Conservation (phyloP, 2,329 filamentous ascomycete species). For the Fusarium sp. region DNA sequence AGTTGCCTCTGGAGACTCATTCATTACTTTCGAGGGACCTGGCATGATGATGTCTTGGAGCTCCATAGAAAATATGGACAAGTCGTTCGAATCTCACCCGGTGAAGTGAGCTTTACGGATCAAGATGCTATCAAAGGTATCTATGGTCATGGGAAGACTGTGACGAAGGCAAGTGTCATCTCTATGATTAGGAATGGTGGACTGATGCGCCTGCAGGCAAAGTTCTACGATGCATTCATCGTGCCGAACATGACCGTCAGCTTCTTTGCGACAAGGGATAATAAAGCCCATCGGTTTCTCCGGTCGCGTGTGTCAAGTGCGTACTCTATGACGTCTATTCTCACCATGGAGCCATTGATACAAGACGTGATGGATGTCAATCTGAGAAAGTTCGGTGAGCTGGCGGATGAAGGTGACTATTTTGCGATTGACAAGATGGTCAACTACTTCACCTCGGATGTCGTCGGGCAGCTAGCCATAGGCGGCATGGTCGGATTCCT, state of each 20-base stretch:
- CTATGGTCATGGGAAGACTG: conserved; percentile 18
- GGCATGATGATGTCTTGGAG: conserved; percentile 15
- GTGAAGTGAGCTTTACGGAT: conserved; percentile 18
- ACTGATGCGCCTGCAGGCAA: neutral
- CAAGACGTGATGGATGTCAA: conserved; percentile 25
- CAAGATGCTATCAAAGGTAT: neutral
- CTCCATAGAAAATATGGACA: conserved; percentile 19
- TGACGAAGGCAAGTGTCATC: neutral
- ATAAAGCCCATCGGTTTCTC: conserved; percentile 17
- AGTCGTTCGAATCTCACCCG: conserved; percentile 21
- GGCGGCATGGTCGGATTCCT: conserved; percentile 28
- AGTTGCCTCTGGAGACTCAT: conserved; percentile 9
- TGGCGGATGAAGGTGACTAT: neutral
- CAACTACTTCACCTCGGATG: conserved; percentile 25
- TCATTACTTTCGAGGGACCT: conserved; percentile 21
- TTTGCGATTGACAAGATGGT: conserved; percentile 9
- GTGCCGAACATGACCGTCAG: conserved; percentile 25
- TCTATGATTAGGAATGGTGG: rapidly evolving
- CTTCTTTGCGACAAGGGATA: conserved; percentile 18
- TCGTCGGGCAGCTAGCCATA: conserved; percentile 15
- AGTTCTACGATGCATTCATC: conserved; percentile 21
- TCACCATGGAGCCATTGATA: conserved; percentile 15
- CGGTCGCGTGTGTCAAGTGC: conserved; percentile 16
- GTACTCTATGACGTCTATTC: conserved; percentile 27
- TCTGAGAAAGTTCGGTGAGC: neutral